These are phyloP conservation scores for Crepidotus variabilis DNA, from an alignment of 768 basidiomycete genomes.

Conservation along the genomic window DNA sequence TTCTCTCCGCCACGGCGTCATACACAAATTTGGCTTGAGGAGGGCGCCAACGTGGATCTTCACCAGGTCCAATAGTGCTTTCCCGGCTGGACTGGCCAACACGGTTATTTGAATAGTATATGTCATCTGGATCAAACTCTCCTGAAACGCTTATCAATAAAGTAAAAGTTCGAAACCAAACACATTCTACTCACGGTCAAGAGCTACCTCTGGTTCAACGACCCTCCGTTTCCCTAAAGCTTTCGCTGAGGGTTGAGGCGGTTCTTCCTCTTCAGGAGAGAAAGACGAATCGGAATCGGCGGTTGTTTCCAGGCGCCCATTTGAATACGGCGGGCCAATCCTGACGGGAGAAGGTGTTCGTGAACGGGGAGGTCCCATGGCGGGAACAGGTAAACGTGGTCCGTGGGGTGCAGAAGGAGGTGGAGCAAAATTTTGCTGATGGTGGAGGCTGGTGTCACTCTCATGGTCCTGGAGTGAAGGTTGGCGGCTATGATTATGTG, in stretches of 20 bases:
- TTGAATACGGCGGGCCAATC: slow-evolving; percentile 14
- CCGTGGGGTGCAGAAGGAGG: slow-evolving; percentile 70
- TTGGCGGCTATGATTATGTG: slow-evolving; percentile 6
- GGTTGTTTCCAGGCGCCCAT: slow-evolving; percentile 7
- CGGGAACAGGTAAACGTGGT: slow-evolving; percentile 58
- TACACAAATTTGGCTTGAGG: slow-evolving; percentile 76
- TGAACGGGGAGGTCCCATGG: slow-evolving; percentile 30
- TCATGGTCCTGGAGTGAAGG: slow-evolving; percentile 7
- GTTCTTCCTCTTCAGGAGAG: slow-evolving; percentile 31
- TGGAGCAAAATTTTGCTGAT: slow-evolving; percentile 43
- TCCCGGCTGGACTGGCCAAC: slow-evolving; percentile 30
- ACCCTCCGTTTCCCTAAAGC: slow-evolving; percentile 83
- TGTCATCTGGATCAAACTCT: slow-evolving; percentile 52
- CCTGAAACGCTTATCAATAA: slow-evolving; percentile 23
- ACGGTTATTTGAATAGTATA: slow-evolving; percentile 42
- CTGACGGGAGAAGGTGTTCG: slow-evolving; percentile 70
- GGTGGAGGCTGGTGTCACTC: slow-evolving; percentile 11
- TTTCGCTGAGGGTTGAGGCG: slow-evolving; percentile 75
- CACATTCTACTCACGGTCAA: slow-evolving; percentile 37
- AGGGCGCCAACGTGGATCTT: slow-evolving; percentile 33
- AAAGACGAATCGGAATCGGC: slow-evolving; percentile 13
- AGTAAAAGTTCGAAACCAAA: neutral
- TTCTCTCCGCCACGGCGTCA: slow-evolving; percentile 86
- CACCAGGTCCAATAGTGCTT: slow-evolving; percentile 51
- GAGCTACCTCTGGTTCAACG: slow-evolving; percentile 41